phyloP scores from a whole-genome alignment of 306 rosid species.

The Dryas alaskensis region DNA sequence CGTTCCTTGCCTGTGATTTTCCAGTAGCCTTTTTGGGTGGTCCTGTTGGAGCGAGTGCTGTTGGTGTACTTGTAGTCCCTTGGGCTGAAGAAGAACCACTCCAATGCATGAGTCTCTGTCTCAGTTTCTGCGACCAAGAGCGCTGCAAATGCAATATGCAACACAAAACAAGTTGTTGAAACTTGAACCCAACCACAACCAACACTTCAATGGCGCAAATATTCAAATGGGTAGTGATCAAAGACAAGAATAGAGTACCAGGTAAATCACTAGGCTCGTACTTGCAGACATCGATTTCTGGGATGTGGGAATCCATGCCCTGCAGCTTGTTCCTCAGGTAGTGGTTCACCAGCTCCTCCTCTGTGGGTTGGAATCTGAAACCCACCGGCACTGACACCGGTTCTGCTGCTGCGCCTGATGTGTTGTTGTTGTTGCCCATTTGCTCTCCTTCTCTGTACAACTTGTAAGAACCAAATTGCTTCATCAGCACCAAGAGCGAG shows the following conservation, averaged over 20 bases:
- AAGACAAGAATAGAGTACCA: conserved; percentile 23
- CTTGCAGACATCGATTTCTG: conserved; percentile 43
- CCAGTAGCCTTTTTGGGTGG: conserved; percentile 58
- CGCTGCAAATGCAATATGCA: background rate
- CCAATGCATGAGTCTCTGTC: conserved; percentile 18
- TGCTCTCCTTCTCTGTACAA: background rate
- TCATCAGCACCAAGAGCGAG: too few species aligned
- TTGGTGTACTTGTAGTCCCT: conserved; percentile 36
- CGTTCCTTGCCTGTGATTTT: conserved; percentile 59
- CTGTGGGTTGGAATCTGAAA: conserved; percentile 64
- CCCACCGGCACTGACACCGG: conserved; percentile 32
- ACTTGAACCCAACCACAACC: background rate
- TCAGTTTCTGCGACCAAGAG: conserved; percentile 10
- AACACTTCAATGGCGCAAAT: too few species aligned
- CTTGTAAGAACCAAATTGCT: too few species aligned
- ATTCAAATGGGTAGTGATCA: background rate
- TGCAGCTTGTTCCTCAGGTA: conserved; percentile 42
- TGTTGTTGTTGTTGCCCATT: background rate
- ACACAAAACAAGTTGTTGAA: too few species aligned
- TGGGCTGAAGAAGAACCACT: conserved; percentile 59
- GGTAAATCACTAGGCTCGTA: conserved; percentile 56
- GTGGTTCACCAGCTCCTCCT: conserved; percentile 49
- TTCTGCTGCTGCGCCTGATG: background rate
- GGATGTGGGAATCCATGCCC: conserved; percentile 24
- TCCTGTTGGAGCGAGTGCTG: conserved; percentile 40